Conservation (phyloP, 1,284 basidiomycete genomes). For the Xerocomus alliaceus region DNA sequence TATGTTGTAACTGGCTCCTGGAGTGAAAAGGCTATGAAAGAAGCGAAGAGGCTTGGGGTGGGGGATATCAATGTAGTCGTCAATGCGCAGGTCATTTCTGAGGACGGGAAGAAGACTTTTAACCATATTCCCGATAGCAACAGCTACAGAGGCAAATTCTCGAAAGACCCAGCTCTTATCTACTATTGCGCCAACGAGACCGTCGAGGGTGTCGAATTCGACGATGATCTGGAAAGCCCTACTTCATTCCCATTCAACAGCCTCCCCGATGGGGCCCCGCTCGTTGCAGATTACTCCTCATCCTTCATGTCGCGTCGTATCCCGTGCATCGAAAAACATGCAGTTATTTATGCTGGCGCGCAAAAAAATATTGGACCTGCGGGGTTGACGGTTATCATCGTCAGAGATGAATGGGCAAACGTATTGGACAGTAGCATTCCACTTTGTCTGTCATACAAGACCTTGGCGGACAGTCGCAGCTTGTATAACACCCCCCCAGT, state of each 20-base stretch:
- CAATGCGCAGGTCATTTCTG: slow-evolving; percentile 66
- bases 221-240: slow-evolving; percentile 56
- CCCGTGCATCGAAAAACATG: slow-evolving; percentile 84
- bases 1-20: slow-evolving; percentile 92
- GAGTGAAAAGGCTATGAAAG: slow-evolving; percentile 86
- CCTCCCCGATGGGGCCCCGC: slow-evolving; percentile 70
- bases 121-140: slow-evolving; percentile 80
- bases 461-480: slow-evolving; percentile 75
- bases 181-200: slow-evolving; percentile 99
- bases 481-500: slow-evolving; percentile 97
- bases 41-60: slow-evolving; percentile 73
- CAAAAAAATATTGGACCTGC: slow-evolving; percentile 99
- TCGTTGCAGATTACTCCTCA: slow-evolving; percentile 96
- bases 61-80: slow-evolving; percentile 72
- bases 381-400: slow-evolving; percentile 92
- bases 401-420: slow-evolving; percentile 85
- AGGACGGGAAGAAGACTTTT: slow-evolving; percentile 71
- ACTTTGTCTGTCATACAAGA: slow-evolving; percentile 85
- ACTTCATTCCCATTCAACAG: slow-evolving; percentile 87
- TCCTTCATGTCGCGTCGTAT: slow-evolving; percentile 98
- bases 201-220: slow-evolving; percentile 94
- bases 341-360: slow-evolving; percentile 96
- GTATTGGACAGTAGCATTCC: slow-evolving; percentile 79
- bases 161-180: slow-evolving; percentile 81
- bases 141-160: slow-evolving; percentile 83